Percentiles rank a stretch among this genome's conserved stretches.
phyloP scores from a whole-genome alignment of 148 eudicot species.

The Spergularia bocconei region DNA sequence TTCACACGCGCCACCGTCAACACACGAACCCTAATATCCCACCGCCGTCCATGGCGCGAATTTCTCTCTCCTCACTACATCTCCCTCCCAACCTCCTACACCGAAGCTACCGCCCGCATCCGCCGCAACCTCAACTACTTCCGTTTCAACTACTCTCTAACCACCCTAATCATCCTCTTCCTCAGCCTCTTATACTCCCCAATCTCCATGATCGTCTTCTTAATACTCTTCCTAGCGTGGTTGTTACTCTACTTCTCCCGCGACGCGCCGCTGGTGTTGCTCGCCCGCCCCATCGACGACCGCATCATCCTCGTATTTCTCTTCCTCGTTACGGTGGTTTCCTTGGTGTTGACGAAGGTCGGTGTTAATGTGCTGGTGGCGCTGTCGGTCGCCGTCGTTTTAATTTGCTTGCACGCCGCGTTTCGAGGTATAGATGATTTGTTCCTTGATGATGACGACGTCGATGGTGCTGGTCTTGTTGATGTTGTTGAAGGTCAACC shows the following conservation, averaged over 20 bases:
- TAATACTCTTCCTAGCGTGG: conserved; percentile 48
- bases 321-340: conserved; percentile 48
- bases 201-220: conserved; percentile 60
- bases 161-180: conserved; percentile 46
- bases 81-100: conserved; percentile 50
- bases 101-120: conserved; percentile 43
- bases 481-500: conserved; percentile 46
- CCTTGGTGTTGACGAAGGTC: conserved; percentile 54
- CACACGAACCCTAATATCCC: conserved; percentile 36
- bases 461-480: conserved; percentile 45
- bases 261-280: conserved; percentile 35
- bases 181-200: conserved; percentile 67
- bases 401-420: conserved; percentile 49
- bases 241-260: conserved; percentile 48
- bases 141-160: conserved; percentile 61
- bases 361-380: conserved; percentile 58
- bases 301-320: conserved; percentile 42
- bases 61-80: conserved; percentile 45
- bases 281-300: conserved; percentile 40
- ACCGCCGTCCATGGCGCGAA: conserved; percentile 61
- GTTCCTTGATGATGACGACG: conserved; percentile 64
- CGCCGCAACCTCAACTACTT: conserved; percentile 57
- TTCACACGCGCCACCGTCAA: conserved; percentile 38
- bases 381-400: conserved; percentile 35
- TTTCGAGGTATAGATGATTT: conserved; percentile 54